phyloP scores from a whole-genome alignment of 495 filamentous ascomycete genomes.

The Penicillium daleae region DNA sequence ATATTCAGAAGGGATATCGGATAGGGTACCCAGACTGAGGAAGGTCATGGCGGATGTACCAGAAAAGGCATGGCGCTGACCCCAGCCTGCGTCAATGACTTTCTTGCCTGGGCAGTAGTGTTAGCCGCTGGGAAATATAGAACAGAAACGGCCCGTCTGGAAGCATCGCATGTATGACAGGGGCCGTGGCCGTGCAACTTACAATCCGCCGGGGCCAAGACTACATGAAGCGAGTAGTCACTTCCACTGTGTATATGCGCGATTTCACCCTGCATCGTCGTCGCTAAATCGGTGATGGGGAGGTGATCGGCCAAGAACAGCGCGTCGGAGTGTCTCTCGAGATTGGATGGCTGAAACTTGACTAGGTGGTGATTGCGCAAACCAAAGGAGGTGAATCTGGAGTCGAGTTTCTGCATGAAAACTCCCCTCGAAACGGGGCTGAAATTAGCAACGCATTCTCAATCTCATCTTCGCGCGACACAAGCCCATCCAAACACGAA shows the following conservation, averaged over 20 bases:
- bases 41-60: conserved; percentile 47
- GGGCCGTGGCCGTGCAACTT: conserved; percentile 5
- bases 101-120: conserved; percentile 53
- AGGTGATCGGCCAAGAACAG: conserved; percentile 34
- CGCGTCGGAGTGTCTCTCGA: conserved; percentile 37
- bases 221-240: conserved; percentile 77
- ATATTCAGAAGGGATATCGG: conserved; percentile 61
- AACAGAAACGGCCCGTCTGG: neutral
- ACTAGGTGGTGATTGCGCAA: conserved; percentile 37
- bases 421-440: no score
- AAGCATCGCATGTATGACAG: neutral
- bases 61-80: conserved; percentile 83
- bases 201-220: conserved; percentile 74
- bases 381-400: conserved; percentile 30
- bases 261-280: conserved; percentile 62
- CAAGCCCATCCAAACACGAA: neutral
- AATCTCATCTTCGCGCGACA: neutral
- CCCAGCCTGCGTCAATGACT: conserved; percentile 81
- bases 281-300: conserved; percentile 20
- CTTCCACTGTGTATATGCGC: conserved; percentile 70
- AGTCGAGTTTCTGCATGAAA: conserved; percentile 30
- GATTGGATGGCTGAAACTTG: conserved; percentile 30
- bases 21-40: conserved; percentile 49
- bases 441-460: neutral
- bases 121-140: neutral